phyloP scores from a whole-genome alignment of 2,329 filamentous ascomycete genomes.

The Epichloe sibirici region DNA sequence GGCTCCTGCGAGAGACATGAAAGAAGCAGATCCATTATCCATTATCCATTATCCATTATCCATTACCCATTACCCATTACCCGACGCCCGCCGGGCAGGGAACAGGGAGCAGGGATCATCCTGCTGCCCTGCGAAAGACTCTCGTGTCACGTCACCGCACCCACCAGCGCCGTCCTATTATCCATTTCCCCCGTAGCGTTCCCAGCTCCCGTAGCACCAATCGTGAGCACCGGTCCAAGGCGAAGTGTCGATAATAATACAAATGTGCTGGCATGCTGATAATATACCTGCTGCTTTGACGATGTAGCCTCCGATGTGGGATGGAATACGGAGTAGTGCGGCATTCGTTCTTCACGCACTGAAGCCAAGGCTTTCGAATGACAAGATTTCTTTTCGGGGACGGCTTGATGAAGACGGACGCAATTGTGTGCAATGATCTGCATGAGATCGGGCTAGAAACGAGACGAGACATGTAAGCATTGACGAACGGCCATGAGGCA shows the following conservation, averaged over 20 bases:
- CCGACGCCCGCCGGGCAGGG: not conserved
- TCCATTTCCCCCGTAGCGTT: not conserved
- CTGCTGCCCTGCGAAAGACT: not conserved
- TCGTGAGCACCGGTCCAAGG: not conserved
- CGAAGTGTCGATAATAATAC: not conserved
- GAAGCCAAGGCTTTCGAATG: not conserved
- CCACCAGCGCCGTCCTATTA: not conserved
- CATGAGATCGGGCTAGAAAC: not conserved
- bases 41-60: too few relatives aligned
- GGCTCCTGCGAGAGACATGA: conserved; percentile 1
- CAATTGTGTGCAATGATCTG: not conserved
- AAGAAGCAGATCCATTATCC: not conserved
- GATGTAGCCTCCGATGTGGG: not conserved
- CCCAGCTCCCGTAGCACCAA: not conserved
- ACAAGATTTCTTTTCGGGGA: not conserved
- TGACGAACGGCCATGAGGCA: not conserved
- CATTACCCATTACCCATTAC: not conserved
- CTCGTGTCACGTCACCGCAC: not conserved
- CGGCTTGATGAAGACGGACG: not conserved
- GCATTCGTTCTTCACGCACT: not conserved
- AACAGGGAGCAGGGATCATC: not conserved
- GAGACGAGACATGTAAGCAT: not conserved
- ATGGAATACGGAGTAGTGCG: too few relatives aligned
- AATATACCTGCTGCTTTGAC: not conserved
- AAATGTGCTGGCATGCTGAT: not conserved